Base-by-base conservation (phyloP, 495 filamentous ascomycete genomes). In the Lasiosphaeria miniovina region DNA sequence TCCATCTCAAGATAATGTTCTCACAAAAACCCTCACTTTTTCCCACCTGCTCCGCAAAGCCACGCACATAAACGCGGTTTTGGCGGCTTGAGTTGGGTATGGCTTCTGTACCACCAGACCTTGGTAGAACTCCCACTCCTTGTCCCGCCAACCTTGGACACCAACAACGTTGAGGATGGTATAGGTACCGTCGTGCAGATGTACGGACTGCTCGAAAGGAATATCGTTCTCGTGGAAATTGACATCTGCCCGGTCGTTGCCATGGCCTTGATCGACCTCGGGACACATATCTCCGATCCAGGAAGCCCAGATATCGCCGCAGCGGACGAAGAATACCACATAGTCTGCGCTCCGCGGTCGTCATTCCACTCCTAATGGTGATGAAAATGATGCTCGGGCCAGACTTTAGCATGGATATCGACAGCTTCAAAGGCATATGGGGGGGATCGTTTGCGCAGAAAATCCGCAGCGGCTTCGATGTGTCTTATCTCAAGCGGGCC, bases 261-360 rank as follows among this genome's bases (percentile, higher is more conserved):
- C 46, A n/a, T 49, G 12, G 17, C 46, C 46, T 6, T n/a, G 12
- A 49, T 49, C 17, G 46, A 49, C 46, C 46, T 31, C 46, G 15
- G 17, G 46, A 49, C 17, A n/a, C 46, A 49, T 49, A 49, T n/a
- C 46, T 49, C 46, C 46, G 46, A 49, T n/a, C 46, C 46, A 49
- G 46, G 15, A n/a, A 49, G 46, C 46, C 46, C 46, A 49, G 46
- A 49, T 49, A 49, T 49, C 46, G 46, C 46, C 46, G 46, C 46
- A 49, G 46, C 7, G 46, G 46, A 49, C 17, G 46, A 49, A 49
- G 46, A 49, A 49, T 49, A 49, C 46, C 46, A 49, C 46, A 49
- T n/a, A 31, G 46, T 49, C 46, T 49, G 46, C n/a, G 17, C 46
- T 31, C 46, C 46, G 46, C 46, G 17, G 6, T 31, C 17, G n/a